Base-by-base conservation (phyloP, 805 yeast species). In the Brettanomyces naardenensis region DNA sequence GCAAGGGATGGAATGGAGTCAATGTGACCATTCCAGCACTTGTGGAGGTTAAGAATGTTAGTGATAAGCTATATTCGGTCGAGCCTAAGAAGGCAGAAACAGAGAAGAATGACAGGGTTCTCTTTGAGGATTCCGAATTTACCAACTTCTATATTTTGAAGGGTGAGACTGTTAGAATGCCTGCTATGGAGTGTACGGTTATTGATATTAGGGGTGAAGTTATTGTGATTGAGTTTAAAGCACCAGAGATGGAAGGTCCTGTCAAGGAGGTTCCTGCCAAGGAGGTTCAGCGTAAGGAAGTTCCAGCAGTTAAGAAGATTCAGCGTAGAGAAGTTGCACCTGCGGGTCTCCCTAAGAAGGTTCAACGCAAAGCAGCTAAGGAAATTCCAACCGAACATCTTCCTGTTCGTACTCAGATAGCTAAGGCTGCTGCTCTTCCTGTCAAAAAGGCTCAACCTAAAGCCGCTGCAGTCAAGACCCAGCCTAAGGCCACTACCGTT, bases 1-100 rank as follows among this genome's bases (percentile, higher is more conserved):
- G 97, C 58, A 57, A 76, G 38, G 97, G 97, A 3, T 73, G 78
- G 61, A 90, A 90, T 56, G 96, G 97, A 9, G 62, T 84, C 36
- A 69, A 73, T 7, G 71, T 88, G 15, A 66, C 72, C 4, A 71
- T 86, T 29, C 92, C 95, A 0, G 59, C 56, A 15, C 48, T 51
- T 15, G 45, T 65, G 10, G 46, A 56, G 14, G 66, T 67, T 31
- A 33, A 40, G 21, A 23, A 40, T 13, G 29, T 49, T 10, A 30
- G 38, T 13, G 46, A 54, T 7, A 43, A 47, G 17, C 42, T 42
- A 20, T 54, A 46, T 27, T 33, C 41, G 23, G 45, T 56, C 25
- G 47, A 30, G 36, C 4, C 21, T n/a, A 32, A 29, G 5, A 28
- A 20, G 2, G 13, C 15, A 9, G 19, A 22, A 9, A 31, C 31